Percentiles rank a stretch among this genome's conserved stretches.
phyloP scores from a whole-genome alignment of 345 rosid genomes.

The Jatropha curcas region DNA sequence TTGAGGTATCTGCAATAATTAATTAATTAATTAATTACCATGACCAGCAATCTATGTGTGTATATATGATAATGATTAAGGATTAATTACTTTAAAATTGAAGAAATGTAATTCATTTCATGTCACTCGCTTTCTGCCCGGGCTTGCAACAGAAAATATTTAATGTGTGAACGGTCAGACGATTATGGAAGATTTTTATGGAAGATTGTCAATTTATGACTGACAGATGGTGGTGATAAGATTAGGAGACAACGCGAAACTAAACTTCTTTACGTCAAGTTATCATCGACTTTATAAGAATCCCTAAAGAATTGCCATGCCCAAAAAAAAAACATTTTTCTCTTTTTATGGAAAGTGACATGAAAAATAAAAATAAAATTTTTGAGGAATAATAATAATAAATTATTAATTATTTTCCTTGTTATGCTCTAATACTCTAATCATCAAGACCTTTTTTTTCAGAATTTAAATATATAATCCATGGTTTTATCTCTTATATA shows the following conservation, averaged over 20 bases:
- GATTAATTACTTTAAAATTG: no score
- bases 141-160: not conserved
- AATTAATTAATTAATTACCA: not conserved
- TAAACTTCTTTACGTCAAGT: not conserved
- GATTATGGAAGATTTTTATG: conserved; percentile 9
- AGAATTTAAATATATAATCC: no score
- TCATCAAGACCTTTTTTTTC: no score
- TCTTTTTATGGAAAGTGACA: not conserved
- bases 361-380: no score
- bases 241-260: not conserved
- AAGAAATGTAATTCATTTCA: no score
- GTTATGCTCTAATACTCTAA: no score
- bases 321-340: not conserved
- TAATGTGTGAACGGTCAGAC: not conserved
- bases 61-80: no score
- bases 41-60: no score
- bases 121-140: not conserved
- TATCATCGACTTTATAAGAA: not conserved
- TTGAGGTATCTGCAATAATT: conserved; percentile 42
- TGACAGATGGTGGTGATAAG: not conserved
- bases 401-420: no score
- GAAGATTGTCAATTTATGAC: not conserved
- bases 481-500: no score
- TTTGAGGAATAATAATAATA: no score
- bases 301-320: not conserved